Conservation (phyloP, 2,329 filamentous ascomycete genomes). For the Pseudomassariella vexata region DNA sequence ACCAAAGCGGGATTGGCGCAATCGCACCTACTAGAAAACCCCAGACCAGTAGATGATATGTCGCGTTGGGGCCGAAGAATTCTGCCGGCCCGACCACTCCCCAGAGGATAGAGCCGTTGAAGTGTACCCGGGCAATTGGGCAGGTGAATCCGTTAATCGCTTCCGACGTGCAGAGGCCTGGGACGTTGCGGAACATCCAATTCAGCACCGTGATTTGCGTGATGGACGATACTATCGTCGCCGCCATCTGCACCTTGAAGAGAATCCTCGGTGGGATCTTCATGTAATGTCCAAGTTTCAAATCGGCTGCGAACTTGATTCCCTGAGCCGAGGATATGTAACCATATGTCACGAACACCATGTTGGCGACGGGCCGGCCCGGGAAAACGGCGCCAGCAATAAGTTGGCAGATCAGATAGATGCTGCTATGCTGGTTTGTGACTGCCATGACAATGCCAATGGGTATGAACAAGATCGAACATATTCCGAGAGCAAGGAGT, state of each 20-base stretch:
- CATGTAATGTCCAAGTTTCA: constrained; percentile 86
- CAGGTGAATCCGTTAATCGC: constrained; percentile 88
- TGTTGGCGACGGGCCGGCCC: constrained; percentile 81
- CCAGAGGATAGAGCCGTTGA: constrained; percentile 87
- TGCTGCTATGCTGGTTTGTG: constrained; percentile 82
- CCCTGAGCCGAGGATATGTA: constrained; percentile 87
- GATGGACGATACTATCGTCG: constrained; percentile 69
- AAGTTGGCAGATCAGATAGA: constrained; percentile 81
- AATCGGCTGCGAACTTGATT: constrained; percentile 80
- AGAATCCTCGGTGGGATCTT: constrained; percentile 76
- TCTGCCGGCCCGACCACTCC: constrained; percentile 77
- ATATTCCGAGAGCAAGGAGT: constrained; percentile 70
- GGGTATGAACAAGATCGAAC: constrained; percentile 77
- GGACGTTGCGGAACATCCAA: constrained; percentile 81
- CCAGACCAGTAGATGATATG: constrained; percentile 74
- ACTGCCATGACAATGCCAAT: constrained; percentile 92
- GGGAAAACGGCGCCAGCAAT: constrained; percentile 79
- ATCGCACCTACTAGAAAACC: constrained; percentile 74
- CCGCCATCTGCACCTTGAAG: constrained; percentile 72
- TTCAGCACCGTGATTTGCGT: constrained; percentile 82
- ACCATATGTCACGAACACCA: constrained; percentile 89
- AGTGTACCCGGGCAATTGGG: constrained; percentile 80
- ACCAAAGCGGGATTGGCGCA: constrained; percentile 68
- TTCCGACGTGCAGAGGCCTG: constrained; percentile 68
- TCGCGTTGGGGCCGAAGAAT: constrained; percentile 72